Evolutionary conservation across 192 early-diverging fungal genomes (phyloP).

Genomic region (Fimicolochytrium jonesii): DNA sequence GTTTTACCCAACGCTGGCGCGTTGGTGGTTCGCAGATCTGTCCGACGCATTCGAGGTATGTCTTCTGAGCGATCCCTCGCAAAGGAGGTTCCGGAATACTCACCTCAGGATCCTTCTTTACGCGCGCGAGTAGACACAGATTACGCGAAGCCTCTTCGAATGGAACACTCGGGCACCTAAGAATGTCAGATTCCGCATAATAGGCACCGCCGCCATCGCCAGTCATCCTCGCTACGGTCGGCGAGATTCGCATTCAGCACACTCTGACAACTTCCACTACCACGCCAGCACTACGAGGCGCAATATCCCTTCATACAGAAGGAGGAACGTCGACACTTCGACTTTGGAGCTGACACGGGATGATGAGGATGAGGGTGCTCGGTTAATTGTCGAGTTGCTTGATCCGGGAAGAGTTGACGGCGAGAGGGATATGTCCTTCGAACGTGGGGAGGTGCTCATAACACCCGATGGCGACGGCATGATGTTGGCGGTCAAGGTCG

Average conservation of each 20-base stretch:
- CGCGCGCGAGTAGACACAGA: constrained; percentile 5
- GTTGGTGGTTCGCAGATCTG: constrained; percentile 9
- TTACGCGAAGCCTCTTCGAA: constrained; percentile 5
- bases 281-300: too few relatives aligned
- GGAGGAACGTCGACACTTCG: too few relatives aligned
- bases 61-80: neutral
- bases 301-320: too few relatives aligned
- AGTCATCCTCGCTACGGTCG: neutral
- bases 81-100: neutral
- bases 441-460: neutral
- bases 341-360: too few relatives aligned
- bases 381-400: constrained; percentile 3
- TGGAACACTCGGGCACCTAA: constrained; percentile 22
- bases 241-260: too few relatives aligned
- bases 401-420: neutral
- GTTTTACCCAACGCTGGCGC: constrained; percentile 2
- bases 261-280: too few relatives aligned
- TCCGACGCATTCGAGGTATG: constrained; percentile 6
- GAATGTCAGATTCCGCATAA: constrained; percentile 10
- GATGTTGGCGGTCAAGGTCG: constrained; percentile 26
- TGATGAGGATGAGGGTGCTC: too few relatives aligned
- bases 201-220: neutral
- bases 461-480: constrained; percentile 20
- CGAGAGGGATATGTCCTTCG: neutral
- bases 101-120: neutral